Evolutionary conservation across 78 protist genomes (phyloP), one percentile per base, ranked within the genome.

Genomic region (Dictyostelium capitatum): DNA sequence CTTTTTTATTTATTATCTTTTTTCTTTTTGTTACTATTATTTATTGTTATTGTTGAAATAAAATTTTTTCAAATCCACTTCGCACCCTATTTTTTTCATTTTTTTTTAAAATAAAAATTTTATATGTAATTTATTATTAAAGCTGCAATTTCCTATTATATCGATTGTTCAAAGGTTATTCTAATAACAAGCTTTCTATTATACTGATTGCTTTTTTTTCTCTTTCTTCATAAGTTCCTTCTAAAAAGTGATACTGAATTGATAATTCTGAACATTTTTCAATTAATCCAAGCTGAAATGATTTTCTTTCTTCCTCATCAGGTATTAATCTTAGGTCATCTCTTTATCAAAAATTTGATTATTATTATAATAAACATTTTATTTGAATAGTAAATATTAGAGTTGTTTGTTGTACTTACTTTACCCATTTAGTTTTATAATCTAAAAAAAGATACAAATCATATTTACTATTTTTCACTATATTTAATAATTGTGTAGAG

Each of bases 361-460:
- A 54, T 17, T 54, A 17, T 54, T 17, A 54, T 54, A 3, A 54
- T 54, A 54, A 37, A 37, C 43, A 37, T 67, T 25, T 72, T 46
- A 46, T 46, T 37, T 20, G 47, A 14, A 41, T 32, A 37, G 3
- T 28, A 69, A 64, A 64, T 15, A 14, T 0, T 23, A 23, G 25
- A n/a, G 4, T 59, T 7, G 30, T 25, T 65, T 10, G 12, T 51
- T 65, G n/a, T 75, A 7, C 53, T 37, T 84, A 78, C 43, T 74
- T 19, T 1, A 77, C 73, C 92, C 92, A 87, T 50, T 77, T 41
- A 6, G 79, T 46, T 9, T 77, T 56, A 46, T 72, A 87, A 65
- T 87, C 92, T 53, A 87, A 75, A 17, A 87, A 48, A 47, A 87
- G 41, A 64, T 77, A 87, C 8, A 87, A 28, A 64, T 87, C 79